Conservation (phyloP, 2,329 filamentous ascomycete species). For the Scytalidium sp. region DNA sequence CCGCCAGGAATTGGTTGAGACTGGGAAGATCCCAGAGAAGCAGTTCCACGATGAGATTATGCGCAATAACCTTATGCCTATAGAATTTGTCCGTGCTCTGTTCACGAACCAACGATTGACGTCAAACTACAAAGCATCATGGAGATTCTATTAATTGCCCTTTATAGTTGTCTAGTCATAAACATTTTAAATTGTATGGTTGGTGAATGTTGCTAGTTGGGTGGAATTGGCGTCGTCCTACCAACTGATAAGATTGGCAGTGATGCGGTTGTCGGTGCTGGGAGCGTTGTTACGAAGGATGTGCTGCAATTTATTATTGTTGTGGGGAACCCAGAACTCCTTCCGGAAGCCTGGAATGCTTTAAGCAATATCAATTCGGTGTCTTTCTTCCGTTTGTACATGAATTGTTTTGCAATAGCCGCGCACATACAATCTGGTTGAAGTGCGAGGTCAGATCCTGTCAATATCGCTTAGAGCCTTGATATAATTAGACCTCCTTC, state of each 20-base stretch:
- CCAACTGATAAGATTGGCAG: conserved; percentile 73
- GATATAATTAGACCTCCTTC: too few relatives aligned
- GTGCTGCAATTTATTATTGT: conserved; percentile 59
- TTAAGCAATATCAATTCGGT: too few relatives aligned
- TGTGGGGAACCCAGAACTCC: conserved; percentile 65
- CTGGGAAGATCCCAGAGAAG: conserved; percentile 42
- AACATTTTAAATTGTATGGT: too few relatives aligned
- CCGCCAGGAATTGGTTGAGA: conserved; percentile 43
- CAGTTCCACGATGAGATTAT: conserved; percentile 54
- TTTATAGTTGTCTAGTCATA: too few relatives aligned
- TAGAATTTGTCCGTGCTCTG: conserved; percentile 50
- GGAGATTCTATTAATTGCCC: conserved; percentile 50
- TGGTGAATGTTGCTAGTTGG: too few relatives aligned
- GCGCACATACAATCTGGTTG: too few relatives aligned
- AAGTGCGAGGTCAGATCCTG: too few relatives aligned
- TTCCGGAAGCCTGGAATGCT: too few relatives aligned
- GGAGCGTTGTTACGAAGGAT: conserved; percentile 75
- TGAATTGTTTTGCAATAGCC: too few relatives aligned
- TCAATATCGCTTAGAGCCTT: too few relatives aligned
- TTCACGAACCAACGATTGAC: conserved; percentile 38
- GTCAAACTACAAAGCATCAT: conserved; percentile 42
- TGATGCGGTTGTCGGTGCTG: conserved; percentile 70
- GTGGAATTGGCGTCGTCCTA: conserved; percentile 65
- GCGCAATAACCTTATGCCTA: conserved; percentile 49
- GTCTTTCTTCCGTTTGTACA: too few relatives aligned